Evolutionary conservation across 179 eudicot species (phyloP).

Genomic region (Actinidia arguta): DNA sequence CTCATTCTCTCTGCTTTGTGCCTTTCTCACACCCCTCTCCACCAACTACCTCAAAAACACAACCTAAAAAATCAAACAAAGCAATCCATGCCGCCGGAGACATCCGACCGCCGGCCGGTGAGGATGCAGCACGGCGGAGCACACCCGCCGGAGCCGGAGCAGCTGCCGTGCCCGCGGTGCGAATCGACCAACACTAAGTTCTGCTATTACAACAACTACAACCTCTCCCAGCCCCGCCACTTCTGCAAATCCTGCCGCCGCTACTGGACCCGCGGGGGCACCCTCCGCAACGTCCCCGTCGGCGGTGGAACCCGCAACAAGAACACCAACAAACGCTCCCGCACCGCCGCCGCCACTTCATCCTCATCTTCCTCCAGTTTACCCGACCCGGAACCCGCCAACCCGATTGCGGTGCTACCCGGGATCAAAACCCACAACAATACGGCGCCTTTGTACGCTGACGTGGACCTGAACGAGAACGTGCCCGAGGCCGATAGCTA

Average conservation of each 20-base stretch:
- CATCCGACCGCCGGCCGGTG: conserved; percentile 14
- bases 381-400: neutral
- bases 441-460: neutral
- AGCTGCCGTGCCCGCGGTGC: conserved; percentile 46
- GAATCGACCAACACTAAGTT: conserved; percentile 51
- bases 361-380: conserved; percentile 2
- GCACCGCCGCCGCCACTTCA: conserved; percentile 15
- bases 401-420: neutral
- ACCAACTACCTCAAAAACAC: neutral
- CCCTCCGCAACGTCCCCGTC: conserved; percentile 53
- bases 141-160: conserved; percentile 33
- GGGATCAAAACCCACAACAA: conserved; percentile 15
- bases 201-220: conserved; percentile 60
- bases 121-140: neutral
- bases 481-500: conserved; percentile 27
- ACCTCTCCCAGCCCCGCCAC: conserved; percentile 53
- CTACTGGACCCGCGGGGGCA: conserved; percentile 55
- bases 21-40: neutral
- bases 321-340: conserved; percentile 36
- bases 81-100: conserved; percentile 29
- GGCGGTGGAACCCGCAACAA: conserved; percentile 51
- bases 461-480: conserved; percentile 25
- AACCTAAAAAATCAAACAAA: neutral
- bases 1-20: neutral
- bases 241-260: conserved; percentile 55